A percentile compares a stretch with the other conserved stretches of the same genome.
Evolutionary conservation across 352 stramenopile genomes (phyloP).

Genomic region (Pythium apleroticum): DNA sequence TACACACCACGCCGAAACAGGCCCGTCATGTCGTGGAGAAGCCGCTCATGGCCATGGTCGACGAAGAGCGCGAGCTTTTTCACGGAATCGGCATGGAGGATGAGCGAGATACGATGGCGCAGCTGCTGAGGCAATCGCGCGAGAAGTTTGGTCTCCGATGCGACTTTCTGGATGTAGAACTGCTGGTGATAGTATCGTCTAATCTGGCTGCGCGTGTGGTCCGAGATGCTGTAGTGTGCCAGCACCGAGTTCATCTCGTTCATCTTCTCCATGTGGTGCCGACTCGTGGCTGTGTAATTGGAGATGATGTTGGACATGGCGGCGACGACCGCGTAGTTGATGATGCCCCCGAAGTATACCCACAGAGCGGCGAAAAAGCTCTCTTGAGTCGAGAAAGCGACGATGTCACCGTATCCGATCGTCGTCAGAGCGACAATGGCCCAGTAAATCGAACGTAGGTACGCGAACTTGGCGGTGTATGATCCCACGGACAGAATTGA

Average conservation of each 20-base stretch:
- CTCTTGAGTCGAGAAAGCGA: conserved; percentile 70
- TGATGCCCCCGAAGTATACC: conserved; percentile 66
- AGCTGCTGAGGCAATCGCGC: conserved; percentile 54
- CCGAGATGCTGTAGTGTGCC: conserved; percentile 57
- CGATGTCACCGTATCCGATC: conserved; percentile 77
- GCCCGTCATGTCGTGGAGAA: conserved; percentile 67
- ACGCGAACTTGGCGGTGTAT: conserved; percentile 63
- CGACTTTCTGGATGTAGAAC: conserved; percentile 69
- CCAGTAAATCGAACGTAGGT: conserved; percentile 75
- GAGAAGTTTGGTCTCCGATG: conserved; percentile 62
- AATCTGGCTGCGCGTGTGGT: conserved; percentile 56
- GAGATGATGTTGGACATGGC: conserved; percentile 82
- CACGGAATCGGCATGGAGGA: conserved; percentile 69
- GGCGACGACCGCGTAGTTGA: conserved; percentile 77
- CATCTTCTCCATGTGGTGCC: conserved; percentile 66
- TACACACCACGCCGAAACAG: conserved; percentile 66
- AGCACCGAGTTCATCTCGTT: conserved; percentile 68
- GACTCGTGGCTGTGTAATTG: conserved; percentile 57
- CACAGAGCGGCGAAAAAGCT: conserved; percentile 66
- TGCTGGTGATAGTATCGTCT: conserved; percentile 80
- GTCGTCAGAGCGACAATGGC: conserved; percentile 70
- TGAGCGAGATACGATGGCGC: conserved; percentile 65
- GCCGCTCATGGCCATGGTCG: conserved; percentile 47
- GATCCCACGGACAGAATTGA: conserved; percentile 16
- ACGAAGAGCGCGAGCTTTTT: conserved; percentile 61